Percentiles rank a stretch among this genome's conserved stretches.
These are phyloP conservation scores for Russula abietina DNA, from an alignment of 768 basidiomycete genomes.

Conservation along the genomic window DNA sequence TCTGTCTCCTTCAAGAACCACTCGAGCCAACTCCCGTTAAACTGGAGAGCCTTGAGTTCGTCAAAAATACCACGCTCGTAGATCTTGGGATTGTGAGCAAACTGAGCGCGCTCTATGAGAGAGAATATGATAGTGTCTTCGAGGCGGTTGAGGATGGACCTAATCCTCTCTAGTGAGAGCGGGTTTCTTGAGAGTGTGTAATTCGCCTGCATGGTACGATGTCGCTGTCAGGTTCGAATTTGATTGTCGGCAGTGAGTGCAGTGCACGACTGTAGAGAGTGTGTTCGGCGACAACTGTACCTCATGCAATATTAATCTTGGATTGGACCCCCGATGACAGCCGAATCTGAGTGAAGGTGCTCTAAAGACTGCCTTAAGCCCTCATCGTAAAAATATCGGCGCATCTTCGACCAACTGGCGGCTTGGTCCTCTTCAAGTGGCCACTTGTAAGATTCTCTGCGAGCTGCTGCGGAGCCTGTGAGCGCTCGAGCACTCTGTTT, in stretches of 20 bases:
- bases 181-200: slow-evolving; percentile 68
- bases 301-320: no score
- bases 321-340: no score
- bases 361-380: not conserved
- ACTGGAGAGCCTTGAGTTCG: slow-evolving; percentile 67
- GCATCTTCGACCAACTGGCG: not conserved
- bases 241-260: no score
- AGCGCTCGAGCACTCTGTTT: not conserved
- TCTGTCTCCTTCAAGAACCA: slow-evolving; percentile 98
- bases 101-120: slow-evolving; percentile 95
- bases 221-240: not conserved
- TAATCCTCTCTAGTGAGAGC: slow-evolving; percentile 81
- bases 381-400: not conserved
- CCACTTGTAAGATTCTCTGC: not conserved
- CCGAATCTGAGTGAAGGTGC: not conserved
- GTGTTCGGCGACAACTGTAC: no score
- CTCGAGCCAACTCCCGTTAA: slow-evolving; percentile 87
- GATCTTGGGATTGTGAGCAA: slow-evolving; percentile 86
- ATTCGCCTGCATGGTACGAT: slow-evolving; percentile 40
- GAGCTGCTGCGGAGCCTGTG: not conserved
- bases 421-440: not conserved
- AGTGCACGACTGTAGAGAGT: no score
- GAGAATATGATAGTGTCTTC: slow-evolving; percentile 99
- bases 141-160: slow-evolving; percentile 78
- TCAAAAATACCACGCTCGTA: slow-evolving; percentile 76